Conservation (phyloP, 2,329 filamentous ascomycete species). For the Colletotrichum viniferum region DNA sequence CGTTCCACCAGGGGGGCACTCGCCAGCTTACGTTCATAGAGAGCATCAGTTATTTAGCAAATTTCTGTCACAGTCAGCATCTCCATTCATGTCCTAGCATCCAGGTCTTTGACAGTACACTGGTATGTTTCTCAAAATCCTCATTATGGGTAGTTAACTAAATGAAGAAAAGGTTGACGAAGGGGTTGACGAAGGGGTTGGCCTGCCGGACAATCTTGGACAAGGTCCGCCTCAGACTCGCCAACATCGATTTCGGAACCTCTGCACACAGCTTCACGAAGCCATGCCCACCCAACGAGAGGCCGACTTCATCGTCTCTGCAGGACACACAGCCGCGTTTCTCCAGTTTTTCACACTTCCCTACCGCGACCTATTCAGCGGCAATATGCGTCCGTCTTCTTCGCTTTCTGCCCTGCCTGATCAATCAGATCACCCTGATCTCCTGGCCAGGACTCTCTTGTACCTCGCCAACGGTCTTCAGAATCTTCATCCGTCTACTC, state of each 20-base stretch:
- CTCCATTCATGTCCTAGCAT: not conserved
- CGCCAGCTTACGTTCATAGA: not conserved
- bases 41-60: not conserved
- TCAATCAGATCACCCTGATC: not conserved
- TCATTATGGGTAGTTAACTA: not conserved
- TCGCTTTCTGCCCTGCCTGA: not conserved
- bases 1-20: not conserved
- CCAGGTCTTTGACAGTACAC: not conserved
- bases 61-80: not conserved
- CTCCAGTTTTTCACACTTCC: not conserved
- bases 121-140: not conserved
- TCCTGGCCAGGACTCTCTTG: not conserved
- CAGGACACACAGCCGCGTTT: not conserved
- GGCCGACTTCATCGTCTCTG: not conserved
- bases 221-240: no score
- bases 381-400: not conserved
- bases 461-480: not conserved
- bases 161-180: not conserved
- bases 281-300: not conserved
- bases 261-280: not conserved
- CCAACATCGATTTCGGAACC: not conserved
- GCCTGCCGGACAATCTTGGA: not conserved
- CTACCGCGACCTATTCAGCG: not conserved
- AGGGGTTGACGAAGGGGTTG: not conserved
- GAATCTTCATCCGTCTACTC: conserved; percentile 22